These are phyloP conservation scores for Hondaea fermentalgiana DNA, from an alignment of 108 stramenopile genomes.

Conservation along the genomic window DNA sequence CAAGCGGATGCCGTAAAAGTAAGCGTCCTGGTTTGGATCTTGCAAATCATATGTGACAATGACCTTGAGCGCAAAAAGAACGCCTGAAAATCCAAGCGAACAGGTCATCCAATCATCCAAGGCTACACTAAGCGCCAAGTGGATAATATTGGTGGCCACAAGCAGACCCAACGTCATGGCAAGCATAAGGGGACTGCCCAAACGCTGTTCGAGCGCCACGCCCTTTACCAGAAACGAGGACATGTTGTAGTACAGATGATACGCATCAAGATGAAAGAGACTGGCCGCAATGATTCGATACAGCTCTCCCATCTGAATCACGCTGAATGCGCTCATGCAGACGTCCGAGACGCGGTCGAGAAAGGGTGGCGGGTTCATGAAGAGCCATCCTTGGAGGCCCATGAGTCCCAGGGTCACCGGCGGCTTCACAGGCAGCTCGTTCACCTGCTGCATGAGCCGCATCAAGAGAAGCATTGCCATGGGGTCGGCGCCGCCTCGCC, in stretches of 20 bases:
- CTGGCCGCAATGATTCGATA: not conserved
- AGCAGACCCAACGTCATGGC: not conserved
- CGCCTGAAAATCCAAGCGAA: conserved; percentile 28
- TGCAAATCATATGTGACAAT: not conserved
- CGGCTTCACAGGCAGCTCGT: conserved; percentile 3
- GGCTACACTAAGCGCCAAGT: not conserved
- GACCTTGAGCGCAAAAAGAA: conserved; percentile 25
- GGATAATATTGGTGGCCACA: not conserved
- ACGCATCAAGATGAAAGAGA: conserved; percentile 26
- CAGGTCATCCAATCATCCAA: not conserved
- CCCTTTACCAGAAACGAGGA: conserved; percentile 23
- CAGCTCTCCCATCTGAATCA: not conserved
- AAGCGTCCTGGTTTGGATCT: not conserved
- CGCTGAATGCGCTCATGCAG: not conserved
- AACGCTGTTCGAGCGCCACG: not conserved
- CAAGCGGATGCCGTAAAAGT: not conserved
- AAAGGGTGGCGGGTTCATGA: not conserved
- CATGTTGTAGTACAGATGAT: conserved; percentile 32
- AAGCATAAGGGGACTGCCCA: conserved; percentile 9
- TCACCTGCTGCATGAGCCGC: not conserved
- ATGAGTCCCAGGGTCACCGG: not conserved
- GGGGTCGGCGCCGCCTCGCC: not conserved
- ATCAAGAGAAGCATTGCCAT: not conserved
- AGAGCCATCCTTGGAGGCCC: not conserved
- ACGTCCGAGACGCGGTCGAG: not conserved